Evolutionary conservation across 2,329 filamentous ascomycete genomes (phyloP), one percentile per base, ranked within the genome.

Genomic region (Chaetomium sp.): DNA sequence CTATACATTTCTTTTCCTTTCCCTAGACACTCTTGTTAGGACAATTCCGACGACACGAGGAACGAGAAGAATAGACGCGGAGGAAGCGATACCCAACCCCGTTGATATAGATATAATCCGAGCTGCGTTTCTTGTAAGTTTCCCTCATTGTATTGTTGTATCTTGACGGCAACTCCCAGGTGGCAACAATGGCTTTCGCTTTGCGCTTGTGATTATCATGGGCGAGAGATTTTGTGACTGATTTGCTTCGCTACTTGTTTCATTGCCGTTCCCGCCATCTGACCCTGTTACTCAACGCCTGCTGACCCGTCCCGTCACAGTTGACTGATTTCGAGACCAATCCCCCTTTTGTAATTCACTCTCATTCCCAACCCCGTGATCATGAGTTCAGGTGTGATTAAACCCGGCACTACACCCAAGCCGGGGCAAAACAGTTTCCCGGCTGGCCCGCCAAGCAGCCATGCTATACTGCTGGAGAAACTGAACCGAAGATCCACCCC

Each of bases 401-500:
- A 83, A 66, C 62, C 76, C 57, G 75, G 74, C 59, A 71, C 76
- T 63, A 68, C 73, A 59, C 70, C 75, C 34, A 86, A 82, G 72
- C 71, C 76, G 58, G 79, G 74, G 66, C 74, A 76, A 65, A 71
- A 72, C 56, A 69, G 69, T 59, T 71, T 75, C 66, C 65, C 76
- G 62, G 63, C 72, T 59, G 70, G 76, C 60, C 70, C 79, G 53
- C 75, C 81, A 27, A 82, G 72, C 64, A 86, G 77, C 64, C 83
- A 87, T 57, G 82, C 83, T 41, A 75, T 86, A 41, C 74, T 89
- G 48, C 77, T 89, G 37, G 89, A 92, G 50, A 94, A 91, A 69
- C 78, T 87, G 49, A 87, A 88, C 65, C 84, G 91, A 64, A 87
- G 88, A 53, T 91, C 90, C 6, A 96, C 92, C 1, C 92, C 92